These are phyloP conservation scores for Pleurotus ostreatus DNA, from an alignment of 768 basidiomycete species.

Conservation along the genomic window DNA sequence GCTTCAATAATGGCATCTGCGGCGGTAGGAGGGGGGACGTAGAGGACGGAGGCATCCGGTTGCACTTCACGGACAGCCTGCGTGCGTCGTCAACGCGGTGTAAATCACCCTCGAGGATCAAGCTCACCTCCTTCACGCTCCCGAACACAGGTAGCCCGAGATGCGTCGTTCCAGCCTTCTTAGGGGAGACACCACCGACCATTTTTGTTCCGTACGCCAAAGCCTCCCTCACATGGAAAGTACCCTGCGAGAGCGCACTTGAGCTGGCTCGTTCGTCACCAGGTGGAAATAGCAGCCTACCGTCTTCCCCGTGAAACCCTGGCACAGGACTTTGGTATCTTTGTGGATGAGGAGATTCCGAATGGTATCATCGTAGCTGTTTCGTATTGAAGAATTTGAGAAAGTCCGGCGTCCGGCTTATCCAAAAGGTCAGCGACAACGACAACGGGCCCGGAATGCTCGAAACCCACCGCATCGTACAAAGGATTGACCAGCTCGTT, in stretches of 20 bases:
- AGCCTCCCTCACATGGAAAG: constrained; percentile 94
- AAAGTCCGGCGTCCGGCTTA: constrained; percentile 75
- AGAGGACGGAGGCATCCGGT: constrained; percentile 94
- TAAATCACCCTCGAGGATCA: background rate
- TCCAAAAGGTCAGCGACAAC: constrained; percentile 6
- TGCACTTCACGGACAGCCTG: constrained; percentile 84
- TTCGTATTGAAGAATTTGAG: constrained; percentile 70
- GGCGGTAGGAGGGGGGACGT: constrained; percentile 95
- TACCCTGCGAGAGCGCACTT: constrained; percentile 54
- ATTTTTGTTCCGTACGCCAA: constrained; percentile 94
- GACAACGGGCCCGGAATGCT: background rate
- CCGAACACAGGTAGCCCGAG: constrained; percentile 95
- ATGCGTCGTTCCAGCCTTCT: constrained; percentile 95
- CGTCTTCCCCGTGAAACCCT: constrained; percentile 94
- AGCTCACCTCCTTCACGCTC: constrained; percentile 77
- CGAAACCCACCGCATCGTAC: constrained; percentile 42
- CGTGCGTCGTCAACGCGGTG: constrained; percentile 7
- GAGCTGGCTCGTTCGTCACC: background rate
- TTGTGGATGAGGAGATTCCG: constrained; percentile 89
- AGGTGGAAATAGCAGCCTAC: constrained; percentile 37
- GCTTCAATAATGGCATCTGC: constrained; percentile 98
- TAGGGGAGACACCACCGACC: constrained; percentile 96
- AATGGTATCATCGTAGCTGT: constrained; percentile 85
- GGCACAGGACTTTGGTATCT: constrained; percentile 92
- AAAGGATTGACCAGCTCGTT: constrained; percentile 57